Evolutionary conservation across 306 rosid species (phyloP).

Genomic region (Vigna hirtella): DNA sequence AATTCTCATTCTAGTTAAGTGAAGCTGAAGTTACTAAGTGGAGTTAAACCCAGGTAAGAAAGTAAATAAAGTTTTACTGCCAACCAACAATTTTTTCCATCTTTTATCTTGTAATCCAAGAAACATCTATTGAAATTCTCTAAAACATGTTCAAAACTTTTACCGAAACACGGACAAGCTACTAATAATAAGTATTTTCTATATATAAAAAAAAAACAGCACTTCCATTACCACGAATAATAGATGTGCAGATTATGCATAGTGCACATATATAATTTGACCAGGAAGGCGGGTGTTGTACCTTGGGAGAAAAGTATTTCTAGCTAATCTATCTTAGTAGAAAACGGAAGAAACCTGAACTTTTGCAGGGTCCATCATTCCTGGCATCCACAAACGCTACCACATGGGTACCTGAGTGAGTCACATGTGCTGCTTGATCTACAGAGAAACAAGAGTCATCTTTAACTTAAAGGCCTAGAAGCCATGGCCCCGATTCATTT

Average conservation of each 20-base stretch:
- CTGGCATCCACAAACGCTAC: conserved; percentile 48
- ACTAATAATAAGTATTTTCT: not conserved
- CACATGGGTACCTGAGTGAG: conserved; percentile 51
- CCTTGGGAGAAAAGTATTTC: conserved; percentile 26
- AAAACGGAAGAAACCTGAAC: conserved; percentile 40
- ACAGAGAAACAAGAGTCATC: conserved; percentile 40
- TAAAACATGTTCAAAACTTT: not conserved
- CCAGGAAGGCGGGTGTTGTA: not conserved
- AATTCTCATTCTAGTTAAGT: not conserved
- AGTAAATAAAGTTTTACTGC: not conserved
- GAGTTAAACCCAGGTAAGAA: not conserved
- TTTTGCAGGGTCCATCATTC: conserved; percentile 52
- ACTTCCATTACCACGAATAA: not conserved
- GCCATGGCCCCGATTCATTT: conserved; percentile 51
- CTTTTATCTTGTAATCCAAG: too few relatives aligned
- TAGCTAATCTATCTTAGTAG: conserved; percentile 9
- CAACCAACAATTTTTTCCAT: too few relatives aligned
- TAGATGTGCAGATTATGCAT: conserved; percentile 29
- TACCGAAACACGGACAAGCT: not conserved
- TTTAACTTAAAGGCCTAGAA: conserved; percentile 45
- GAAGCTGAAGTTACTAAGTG: not conserved
- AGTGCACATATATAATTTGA: conserved; percentile 23
- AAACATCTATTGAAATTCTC: too few relatives aligned
- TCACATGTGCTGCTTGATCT: conserved; percentile 48
- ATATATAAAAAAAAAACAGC: not conserved